Evolutionary conservation across 169 alveolate genomes (phyloP), one percentile per base, ranked within the genome.

Genomic region (Plasmodium gonderi): DNA sequence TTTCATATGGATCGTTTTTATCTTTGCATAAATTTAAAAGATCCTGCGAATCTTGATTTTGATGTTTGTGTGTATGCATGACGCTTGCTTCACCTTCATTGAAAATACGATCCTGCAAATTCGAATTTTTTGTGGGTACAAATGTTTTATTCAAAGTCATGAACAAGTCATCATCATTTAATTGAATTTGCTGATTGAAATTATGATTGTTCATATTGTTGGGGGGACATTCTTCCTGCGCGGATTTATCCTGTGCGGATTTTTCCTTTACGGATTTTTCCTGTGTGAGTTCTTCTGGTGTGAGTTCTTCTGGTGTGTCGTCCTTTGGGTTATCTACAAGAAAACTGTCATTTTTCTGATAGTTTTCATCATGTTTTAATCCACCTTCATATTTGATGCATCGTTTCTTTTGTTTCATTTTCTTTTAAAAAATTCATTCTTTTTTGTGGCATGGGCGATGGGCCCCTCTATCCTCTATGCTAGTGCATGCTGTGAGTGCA

Each of bases 391-490:
- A n/a, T 9, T 60, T 60, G 72, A 36, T 23, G n/a, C 14, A 12
- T 49, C 75, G 14, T 31, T 26, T 68, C 91, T 12, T 69, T 20
- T 20, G 36, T 49, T 68, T 81, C 91, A 81, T 81, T 81, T 67
- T 81, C 80, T 67, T 81, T 45, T 36, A 44, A 67, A 69, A 20
- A 26, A 68, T 81, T 81, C 91, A 81, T 81, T 81, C 69, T 81
- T 81, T 14, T 12, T 60, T 60, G n/a, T n/a, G 17, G 72, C 36
- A 3, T 36, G 14, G 72, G 72, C 7, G 72, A 17, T n/a, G 72
- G n/a, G n/a, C n/a, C n/a, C n/a, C n/a, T n/a, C n/a, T n/a, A n/a
- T n/a, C n/a, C n/a, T n/a, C n/a, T n/a, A n/a, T n/a, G n/a, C n/a
- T n/a, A n/a, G n/a, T n/a, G n/a, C n/a, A n/a, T n/a, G n/a, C n/a